A percentile compares a stretch with the other conserved stretches of the same genome.
Evolutionary conservation across 2,329 filamentous ascomycete genomes (phyloP).

Genomic region (Didymella lethalis): DNA sequence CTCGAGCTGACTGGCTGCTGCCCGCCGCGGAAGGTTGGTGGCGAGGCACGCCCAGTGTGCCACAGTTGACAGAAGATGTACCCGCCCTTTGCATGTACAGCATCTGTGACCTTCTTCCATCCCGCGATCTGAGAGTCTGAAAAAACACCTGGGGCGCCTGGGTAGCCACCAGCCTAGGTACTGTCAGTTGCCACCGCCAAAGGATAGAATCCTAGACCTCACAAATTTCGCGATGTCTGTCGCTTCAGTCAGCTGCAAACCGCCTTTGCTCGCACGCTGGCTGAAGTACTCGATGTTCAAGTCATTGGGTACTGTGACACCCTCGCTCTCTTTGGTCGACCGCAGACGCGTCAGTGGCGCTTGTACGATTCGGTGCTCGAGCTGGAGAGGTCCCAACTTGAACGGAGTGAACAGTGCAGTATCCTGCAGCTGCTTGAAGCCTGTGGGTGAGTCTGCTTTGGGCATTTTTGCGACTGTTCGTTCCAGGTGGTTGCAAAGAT

Average conservation of each 20-base stretch:
- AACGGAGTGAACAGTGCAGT: conserved; percentile 45
- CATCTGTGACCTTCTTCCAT: conserved; percentile 61
- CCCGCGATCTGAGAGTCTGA: conserved; percentile 54
- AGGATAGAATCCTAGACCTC: not conserved
- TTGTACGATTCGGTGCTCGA: conserved; percentile 52
- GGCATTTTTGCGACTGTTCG: conserved; percentile 35
- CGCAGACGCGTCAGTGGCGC: conserved; percentile 55
- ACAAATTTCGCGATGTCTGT: conserved; percentile 53
- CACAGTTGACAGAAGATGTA: conserved; percentile 57
- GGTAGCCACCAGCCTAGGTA: conserved; percentile 49
- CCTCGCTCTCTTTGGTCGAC: conserved; percentile 58
- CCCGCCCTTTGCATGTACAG: conserved; percentile 60
- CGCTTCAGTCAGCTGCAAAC: conserved; percentile 66
- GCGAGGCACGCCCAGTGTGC: conserved; percentile 58
- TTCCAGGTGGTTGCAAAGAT: not conserved
- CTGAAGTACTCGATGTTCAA: conserved; percentile 60
- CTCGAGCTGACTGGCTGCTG: conserved; percentile 49
- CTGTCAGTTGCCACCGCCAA: not conserved
- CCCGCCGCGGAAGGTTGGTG: conserved; percentile 51
- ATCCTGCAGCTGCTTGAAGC: conserved; percentile 44
- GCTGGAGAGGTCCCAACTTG: conserved; percentile 43
- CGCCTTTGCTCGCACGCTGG: conserved; percentile 63
- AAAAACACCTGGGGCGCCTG: conserved; percentile 45
- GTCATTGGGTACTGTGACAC: conserved; percentile 57
- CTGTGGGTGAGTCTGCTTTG: conserved; percentile 40